Conservation (phyloP, 352 stramenopile genomes). For the Pythium sp. region DNA sequence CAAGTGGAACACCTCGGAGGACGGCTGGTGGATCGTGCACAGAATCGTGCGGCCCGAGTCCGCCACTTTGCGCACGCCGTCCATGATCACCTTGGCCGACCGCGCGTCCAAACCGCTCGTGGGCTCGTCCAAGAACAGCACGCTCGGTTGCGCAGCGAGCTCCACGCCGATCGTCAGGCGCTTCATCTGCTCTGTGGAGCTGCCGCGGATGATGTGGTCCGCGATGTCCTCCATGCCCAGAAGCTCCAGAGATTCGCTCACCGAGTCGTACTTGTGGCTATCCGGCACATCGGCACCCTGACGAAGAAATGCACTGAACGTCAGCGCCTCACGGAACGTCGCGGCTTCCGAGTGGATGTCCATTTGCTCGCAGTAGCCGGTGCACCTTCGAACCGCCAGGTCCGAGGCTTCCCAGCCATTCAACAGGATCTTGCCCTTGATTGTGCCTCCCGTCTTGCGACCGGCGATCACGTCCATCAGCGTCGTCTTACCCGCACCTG, state of each 20-base stretch:
- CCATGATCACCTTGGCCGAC: conserved; percentile 84
- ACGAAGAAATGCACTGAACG: conserved; percentile 90
- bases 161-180: conserved; percentile 88
- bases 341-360: conserved; percentile 88
- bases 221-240: conserved; percentile 55
- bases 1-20: conserved; percentile 84
- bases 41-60: conserved; percentile 73
- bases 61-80: conserved; percentile 87
- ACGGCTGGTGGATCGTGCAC: conserved; percentile 93
- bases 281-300: conserved; percentile 36
- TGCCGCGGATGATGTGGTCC: conserved; percentile 58
- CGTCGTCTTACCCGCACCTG: conserved; percentile 90
- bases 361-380: conserved; percentile 84
- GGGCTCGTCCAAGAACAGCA: conserved; percentile 90
- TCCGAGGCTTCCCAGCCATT: conserved; percentile 55
- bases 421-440: conserved; percentile 64
- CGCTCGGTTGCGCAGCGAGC: conserved; percentile 80
- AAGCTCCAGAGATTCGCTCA: conserved; percentile 55
- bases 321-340: conserved; percentile 91
- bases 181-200: conserved; percentile 62
- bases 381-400: conserved; percentile 52
- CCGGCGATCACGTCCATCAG: conserved; percentile 94
- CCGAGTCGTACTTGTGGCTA: conserved; percentile 46
- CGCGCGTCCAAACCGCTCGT: conserved; percentile 89
- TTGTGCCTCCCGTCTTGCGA: conserved; percentile 80